These are phyloP conservation scores for Elongisporangium anandrum DNA, from an alignment of 352 stramenopile species.

Conservation along the genomic window DNA sequence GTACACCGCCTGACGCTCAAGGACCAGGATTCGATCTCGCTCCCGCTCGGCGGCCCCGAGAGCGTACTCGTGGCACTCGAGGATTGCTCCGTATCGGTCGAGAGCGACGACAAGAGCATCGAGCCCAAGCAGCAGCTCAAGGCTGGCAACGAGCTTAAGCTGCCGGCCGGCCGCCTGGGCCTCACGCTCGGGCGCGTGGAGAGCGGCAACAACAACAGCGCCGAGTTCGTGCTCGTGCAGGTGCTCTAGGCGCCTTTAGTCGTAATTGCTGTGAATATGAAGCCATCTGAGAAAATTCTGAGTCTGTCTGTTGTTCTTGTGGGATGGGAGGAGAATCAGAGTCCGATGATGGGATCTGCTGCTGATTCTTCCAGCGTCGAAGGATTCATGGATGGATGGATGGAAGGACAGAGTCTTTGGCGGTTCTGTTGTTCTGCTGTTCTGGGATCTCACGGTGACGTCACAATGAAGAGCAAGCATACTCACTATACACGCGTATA, in stretches of 20 bases:
- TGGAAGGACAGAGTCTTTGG: neutral
- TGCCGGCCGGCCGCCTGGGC: conserved; percentile 8
- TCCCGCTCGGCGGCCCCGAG: conserved; percentile 20
- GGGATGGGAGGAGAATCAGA: neutral
- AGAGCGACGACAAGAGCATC: neutral
- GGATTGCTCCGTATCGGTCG: conserved; percentile 19
- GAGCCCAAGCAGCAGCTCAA: neutral
- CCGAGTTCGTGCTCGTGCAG: conserved; percentile 20
- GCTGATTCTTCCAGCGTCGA: too few relatives aligned
- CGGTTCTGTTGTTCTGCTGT: neutral
- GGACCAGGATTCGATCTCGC: conserved; percentile 10
- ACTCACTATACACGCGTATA: too few relatives aligned
- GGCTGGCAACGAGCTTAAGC: conserved; percentile 16
- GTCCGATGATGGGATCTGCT: too few relatives aligned
- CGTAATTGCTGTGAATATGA: neutral
- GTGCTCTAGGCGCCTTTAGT: conserved; percentile 14
- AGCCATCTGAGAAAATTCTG: neutral
- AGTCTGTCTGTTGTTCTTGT: neutral
- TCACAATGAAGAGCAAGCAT: too few relatives aligned
- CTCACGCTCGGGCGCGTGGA: conserved; percentile 10
- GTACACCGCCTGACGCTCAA: conserved; percentile 37
- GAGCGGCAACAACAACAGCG: conserved; percentile 4
- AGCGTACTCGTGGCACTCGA: conserved; percentile 32
- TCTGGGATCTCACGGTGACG: too few relatives aligned
- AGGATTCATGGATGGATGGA: too few relatives aligned